Evolutionary conservation across 2,329 filamentous ascomycete genomes (phyloP).

Genomic region (Trichophyton schoenleinii): DNA sequence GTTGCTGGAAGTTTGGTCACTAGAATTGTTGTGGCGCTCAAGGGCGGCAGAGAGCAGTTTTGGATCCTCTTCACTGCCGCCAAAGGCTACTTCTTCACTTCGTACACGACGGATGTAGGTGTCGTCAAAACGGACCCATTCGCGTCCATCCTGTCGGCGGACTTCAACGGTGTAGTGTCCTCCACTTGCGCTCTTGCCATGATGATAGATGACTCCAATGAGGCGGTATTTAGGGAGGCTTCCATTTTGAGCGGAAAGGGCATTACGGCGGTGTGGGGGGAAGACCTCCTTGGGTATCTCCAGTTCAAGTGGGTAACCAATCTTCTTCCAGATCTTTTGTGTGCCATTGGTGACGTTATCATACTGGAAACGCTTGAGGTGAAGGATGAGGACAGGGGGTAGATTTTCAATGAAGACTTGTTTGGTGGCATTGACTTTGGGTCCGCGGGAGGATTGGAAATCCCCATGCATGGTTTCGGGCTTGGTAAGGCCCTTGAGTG

Average conservation of each 20-base stretch:
- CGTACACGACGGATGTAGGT: conserved; percentile 76
- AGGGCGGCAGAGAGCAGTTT: conserved; percentile 53
- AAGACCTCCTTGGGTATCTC: conserved; percentile 88
- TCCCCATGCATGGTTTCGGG: conserved; percentile 76
- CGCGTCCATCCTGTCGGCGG: conserved; percentile 79
- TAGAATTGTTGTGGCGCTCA: conserved; percentile 57
- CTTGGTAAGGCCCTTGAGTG: conserved; percentile 69
- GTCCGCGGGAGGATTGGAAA: conserved; percentile 66
- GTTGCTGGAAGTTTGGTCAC: conserved; percentile 29
- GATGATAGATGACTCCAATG: conserved; percentile 87
- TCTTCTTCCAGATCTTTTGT: conserved; percentile 96
- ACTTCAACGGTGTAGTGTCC: conserved; percentile 98
- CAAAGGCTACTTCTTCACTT: conserved; percentile 79
- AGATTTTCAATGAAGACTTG: conserved; percentile 88
- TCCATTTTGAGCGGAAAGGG: conserved; percentile 51
- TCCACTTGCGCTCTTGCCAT: conserved; percentile 89
- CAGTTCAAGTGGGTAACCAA: conserved; percentile 87
- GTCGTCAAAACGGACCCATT: conserved; percentile 95
- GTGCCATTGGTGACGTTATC: conserved; percentile 70
- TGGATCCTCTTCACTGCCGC: conserved; percentile 66
- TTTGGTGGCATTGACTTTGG: conserved; percentile 69
- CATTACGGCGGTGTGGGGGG: conserved; percentile 58
- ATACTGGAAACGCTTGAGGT: conserved; percentile 95
- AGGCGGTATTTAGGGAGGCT: conserved; percentile 72
- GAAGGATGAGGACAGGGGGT: conserved; percentile 82